These are phyloP conservation scores for Rhynchosporium graminicola DNA, from an alignment of 2,329 filamentous ascomycete genomes.

Conservation along the genomic window DNA sequence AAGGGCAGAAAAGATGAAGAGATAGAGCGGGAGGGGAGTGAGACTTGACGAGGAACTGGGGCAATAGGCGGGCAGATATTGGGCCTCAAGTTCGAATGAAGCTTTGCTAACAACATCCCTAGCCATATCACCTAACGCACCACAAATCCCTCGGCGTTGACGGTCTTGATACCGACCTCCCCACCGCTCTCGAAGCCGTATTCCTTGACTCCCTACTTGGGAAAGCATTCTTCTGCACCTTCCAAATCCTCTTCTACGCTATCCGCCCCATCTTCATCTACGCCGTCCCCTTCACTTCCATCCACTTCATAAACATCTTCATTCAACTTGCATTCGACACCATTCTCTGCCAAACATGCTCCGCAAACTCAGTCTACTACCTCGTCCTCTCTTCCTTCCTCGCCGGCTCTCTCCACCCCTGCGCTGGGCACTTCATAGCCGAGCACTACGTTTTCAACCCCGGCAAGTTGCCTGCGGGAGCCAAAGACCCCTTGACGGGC, in stretches of 20 bases:
- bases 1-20: background rate
- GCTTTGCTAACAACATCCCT: slow-evolving; percentile 32
- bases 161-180: slow-evolving; percentile 93
- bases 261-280: slow-evolving; percentile 94
- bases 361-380: slow-evolving; percentile 72
- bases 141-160: slow-evolving; percentile 98
- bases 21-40: background rate
- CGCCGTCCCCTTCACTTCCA: slow-evolving; percentile 79
- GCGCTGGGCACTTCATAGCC: slow-evolving; percentile 96
- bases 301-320: slow-evolving; percentile 80
- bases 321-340: slow-evolving; percentile 79
- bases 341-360: slow-evolving; percentile 60
- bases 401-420: slow-evolving; percentile 89
- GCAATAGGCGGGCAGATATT: background rate
- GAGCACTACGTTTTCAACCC: slow-evolving; percentile 84
- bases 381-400: slow-evolving; percentile 88
- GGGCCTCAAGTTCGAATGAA: background rate
- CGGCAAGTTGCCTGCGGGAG: slow-evolving; percentile 50
- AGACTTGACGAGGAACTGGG: background rate
- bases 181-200: slow-evolving; percentile 85
- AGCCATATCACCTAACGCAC: slow-evolving; percentile 97
- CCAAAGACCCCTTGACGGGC: slow-evolving; percentile 56
- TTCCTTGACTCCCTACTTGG: slow-evolving; percentile 93
- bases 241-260: slow-evolving; percentile 99
- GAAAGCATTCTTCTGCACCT: slow-evolving; percentile 98